phyloP scores from a whole-genome alignment of 192 early-diverging fungal species.

The Coemansia aciculifera region DNA sequence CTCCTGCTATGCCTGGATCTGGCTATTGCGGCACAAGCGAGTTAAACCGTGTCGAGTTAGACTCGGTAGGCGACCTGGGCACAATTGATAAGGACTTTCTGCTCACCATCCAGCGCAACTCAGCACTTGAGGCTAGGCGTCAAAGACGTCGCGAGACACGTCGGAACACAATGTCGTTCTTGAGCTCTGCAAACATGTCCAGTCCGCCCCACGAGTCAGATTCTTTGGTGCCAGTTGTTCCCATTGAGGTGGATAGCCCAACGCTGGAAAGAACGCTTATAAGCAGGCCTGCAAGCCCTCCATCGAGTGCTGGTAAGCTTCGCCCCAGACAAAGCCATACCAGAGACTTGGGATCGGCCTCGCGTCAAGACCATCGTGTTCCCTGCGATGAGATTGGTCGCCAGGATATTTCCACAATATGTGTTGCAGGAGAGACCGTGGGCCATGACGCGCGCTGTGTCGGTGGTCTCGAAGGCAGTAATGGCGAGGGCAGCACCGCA shows the following conservation, averaged over 20 bases:
- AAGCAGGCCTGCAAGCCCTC: not conserved
- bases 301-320: not conserved
- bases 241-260: not conserved
- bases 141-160: conserved; percentile 51
- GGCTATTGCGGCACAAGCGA: not conserved
- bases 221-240: not conserved
- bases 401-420: conserved; percentile 2
- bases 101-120: conserved; percentile 51
- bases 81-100: conserved; percentile 50
- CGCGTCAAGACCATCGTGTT: conserved; percentile 10
- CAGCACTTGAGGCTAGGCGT: conserved; percentile 46
- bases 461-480: conserved; percentile 16
- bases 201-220: not conserved
- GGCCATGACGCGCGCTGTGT: not conserved
- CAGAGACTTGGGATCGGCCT: conserved; percentile 12
- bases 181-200: conserved; percentile 10
- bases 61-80: conserved; percentile 23
- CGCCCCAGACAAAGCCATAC: conserved; percentile 10
- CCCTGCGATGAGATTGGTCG: conserved; percentile 1
- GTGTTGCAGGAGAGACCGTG: conserved; percentile 11
- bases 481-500: conserved; percentile 1
- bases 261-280: not conserved
- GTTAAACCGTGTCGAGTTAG: not conserved
- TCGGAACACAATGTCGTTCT: conserved; percentile 46
- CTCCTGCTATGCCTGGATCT: not conserved